Percentiles rank a stretch among this genome's conserved stretches.
These are phyloP conservation scores for Metschnikowia baotianmanensis DNA, from an alignment of 805 yeast genomes.

Conservation along the genomic window DNA sequence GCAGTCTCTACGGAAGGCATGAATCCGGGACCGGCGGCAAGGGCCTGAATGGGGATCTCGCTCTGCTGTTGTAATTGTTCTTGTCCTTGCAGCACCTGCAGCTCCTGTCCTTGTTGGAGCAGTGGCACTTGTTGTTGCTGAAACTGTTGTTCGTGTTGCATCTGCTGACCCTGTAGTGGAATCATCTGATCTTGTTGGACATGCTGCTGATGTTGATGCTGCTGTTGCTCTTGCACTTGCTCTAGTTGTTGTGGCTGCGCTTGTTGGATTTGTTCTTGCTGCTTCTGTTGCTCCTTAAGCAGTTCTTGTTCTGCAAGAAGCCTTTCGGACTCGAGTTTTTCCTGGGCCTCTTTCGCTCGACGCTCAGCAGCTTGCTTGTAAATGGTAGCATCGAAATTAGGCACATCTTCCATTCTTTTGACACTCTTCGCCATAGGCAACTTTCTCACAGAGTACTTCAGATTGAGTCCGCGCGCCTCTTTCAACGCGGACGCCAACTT, in stretches of 20 bases:
- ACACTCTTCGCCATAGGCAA: slow-evolving; percentile 5
- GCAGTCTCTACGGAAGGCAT: neutral
- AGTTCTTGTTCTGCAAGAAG: slow-evolving; percentile 1
- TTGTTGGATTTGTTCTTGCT: neutral
- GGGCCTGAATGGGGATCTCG: neutral
- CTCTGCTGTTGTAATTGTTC: neutral
- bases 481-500: neutral
- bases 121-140: neutral
- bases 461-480: slow-evolving; percentile 3
- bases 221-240: neutral
- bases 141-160: no score
- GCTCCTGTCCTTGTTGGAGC: neutral
- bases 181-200: neutral
- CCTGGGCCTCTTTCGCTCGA: slow-evolving; percentile 13
- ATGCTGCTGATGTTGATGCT: slow-evolving; percentile 1
- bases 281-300: slow-evolving; percentile 1
- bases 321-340: slow-evolving; percentile 3
- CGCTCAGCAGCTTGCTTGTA: slow-evolving; percentile 16
- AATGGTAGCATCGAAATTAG: slow-evolving; percentile 16
- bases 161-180: no score
- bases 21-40: neutral
- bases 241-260: neutral
- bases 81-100: neutral
- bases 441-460: slow-evolving; percentile 6
- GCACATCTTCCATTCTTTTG: slow-evolving; percentile 16